phyloP scores from a whole-genome alignment of 257 asterid species.

The Solanum virginianum region DNA sequence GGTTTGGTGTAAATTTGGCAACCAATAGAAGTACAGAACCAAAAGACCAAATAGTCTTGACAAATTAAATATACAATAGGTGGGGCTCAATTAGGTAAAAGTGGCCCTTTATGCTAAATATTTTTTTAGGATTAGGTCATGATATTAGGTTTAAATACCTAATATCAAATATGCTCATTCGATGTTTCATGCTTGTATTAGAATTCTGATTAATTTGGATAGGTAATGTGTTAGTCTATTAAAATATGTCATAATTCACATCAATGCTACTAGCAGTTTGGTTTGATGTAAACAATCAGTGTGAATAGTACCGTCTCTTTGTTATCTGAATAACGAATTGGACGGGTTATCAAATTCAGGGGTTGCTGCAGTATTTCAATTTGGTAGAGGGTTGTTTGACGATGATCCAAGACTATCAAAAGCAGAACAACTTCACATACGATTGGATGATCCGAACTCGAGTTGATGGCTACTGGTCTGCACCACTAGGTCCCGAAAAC shows the following conservation, averaged over 20 bases:
- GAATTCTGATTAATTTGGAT: rapidly evolving
- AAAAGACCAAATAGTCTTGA: neutral
- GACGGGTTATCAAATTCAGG: conserved; percentile 21
- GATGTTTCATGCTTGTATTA: neutral
- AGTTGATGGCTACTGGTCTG: conserved; percentile 89
- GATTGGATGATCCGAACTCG: conserved; percentile 87
- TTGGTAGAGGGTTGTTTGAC: conserved; percentile 84
- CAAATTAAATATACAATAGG: neutral
- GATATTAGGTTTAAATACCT: neutral
- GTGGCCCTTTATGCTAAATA: neutral
- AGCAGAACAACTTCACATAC: conserved; percentile 61
- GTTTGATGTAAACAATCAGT: neutral
- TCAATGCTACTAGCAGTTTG: neutral
- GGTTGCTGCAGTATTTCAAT: conserved; percentile 73
- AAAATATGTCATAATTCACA: too few species aligned
- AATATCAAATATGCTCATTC: too few species aligned
- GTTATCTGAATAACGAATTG: too few species aligned
- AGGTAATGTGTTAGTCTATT: rapidly evolving
- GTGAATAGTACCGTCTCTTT: too few species aligned
- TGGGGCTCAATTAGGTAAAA: neutral
- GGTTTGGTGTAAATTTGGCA: neutral
- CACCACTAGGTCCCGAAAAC: conserved; percentile 35
- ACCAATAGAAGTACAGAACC: neutral
- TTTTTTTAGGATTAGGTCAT: neutral
- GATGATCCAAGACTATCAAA: conserved; percentile 54